Percentiles rank a stretch among this genome's conserved stretches.
These are phyloP conservation scores for slime mould (Dictyostelium discoideum) DNA, from an alignment of 78 protist genomes.

Conservation along the genomic window DNA sequence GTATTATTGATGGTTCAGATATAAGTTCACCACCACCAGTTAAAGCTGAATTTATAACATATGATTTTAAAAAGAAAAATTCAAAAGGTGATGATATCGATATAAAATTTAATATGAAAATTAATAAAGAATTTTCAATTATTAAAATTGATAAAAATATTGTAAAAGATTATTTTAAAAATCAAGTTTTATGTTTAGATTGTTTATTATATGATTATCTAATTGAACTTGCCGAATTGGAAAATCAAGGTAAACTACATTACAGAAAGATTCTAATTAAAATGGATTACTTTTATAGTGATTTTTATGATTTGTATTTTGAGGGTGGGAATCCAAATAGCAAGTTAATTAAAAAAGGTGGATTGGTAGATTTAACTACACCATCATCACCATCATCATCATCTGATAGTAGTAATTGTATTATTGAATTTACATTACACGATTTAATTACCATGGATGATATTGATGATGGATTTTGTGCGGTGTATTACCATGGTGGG, in stretches of 20 bases:
- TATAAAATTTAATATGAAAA: neutral
- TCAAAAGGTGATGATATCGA: neutral
- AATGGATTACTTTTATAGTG: neutral
- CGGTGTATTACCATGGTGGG: neutral
- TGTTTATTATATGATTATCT: neutral
- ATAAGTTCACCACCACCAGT: neutral
- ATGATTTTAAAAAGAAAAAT: no score
- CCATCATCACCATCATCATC: neutral
- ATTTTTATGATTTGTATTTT: neutral
- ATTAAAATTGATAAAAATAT: no score
- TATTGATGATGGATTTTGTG: neutral
- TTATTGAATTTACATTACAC: neutral
- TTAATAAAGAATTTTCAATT: neutral
- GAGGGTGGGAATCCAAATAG: neutral
- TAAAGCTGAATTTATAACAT: no score
- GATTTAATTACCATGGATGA: neutral
- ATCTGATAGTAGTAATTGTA: neutral
- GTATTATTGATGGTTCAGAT: neutral
- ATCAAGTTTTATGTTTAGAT: neutral
- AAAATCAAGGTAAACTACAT: neutral
- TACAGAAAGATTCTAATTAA: neutral
- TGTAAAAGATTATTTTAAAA: neutral
- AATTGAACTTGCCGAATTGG: neutral
- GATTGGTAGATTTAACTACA: neutral
- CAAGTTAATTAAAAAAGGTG: neutral